phyloP scores from a whole-genome alignment of 306 rosid genomes.

The Abrus precatorius region DNA sequence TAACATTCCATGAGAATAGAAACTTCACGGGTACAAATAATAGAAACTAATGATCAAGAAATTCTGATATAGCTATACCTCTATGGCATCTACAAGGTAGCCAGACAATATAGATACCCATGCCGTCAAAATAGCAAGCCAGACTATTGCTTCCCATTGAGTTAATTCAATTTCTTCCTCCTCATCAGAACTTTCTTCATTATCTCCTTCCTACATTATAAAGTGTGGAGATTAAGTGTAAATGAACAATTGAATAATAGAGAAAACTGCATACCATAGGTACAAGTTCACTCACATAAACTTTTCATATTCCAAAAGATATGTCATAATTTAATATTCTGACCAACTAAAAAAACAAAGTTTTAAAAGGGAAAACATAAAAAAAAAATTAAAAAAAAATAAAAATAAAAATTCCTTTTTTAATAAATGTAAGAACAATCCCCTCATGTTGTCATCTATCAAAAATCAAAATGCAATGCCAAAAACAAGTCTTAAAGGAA shows the following conservation, averaged over 20 bases:
- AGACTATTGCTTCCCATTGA: conserved; percentile 81
- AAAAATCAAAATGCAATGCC: conserved; percentile 19
- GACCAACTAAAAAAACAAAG: not conserved
- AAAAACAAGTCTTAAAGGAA: conserved; percentile 7
- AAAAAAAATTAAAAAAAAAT: no score
- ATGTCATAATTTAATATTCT: conserved; percentile 27
- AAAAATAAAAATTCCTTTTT: not conserved
- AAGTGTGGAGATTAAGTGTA: conserved; percentile 24
- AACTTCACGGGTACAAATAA: conserved; percentile 20
- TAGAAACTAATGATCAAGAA: conserved; percentile 35
- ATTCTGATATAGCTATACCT: conserved; percentile 64
- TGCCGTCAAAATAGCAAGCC: conserved; percentile 86
- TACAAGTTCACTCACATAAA: conserved; percentile 31
- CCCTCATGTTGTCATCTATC: conserved; percentile 17
- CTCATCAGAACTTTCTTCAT: conserved; percentile 56
- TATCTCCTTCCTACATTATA: conserved; percentile 58
- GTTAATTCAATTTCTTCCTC: conserved; percentile 76
- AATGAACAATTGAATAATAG: conserved; percentile 17
- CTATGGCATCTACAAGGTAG: conserved; percentile 86
- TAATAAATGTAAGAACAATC: conserved; percentile 20
- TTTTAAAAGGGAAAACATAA: not conserved
- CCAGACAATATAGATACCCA: conserved; percentile 90
- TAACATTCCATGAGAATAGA: conserved; percentile 32
- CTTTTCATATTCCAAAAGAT: conserved; percentile 2
- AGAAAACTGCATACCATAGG: conserved; percentile 19